Evolutionary conservation across 148 eudicot genomes (phyloP).

Genomic region (Pharnaceum exiguum): DNA sequence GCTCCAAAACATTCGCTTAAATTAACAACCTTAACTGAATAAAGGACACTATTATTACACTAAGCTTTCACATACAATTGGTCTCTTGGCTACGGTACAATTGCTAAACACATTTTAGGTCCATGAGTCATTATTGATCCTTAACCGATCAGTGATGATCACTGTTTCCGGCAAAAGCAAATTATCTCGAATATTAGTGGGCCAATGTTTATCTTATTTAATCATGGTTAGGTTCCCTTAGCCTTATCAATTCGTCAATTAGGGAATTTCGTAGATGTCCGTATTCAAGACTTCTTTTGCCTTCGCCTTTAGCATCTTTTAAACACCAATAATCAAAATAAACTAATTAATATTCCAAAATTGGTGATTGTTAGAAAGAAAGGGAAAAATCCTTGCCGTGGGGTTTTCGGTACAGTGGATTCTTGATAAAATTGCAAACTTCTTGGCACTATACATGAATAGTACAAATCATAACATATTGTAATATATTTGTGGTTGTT

Average conservation of each 20-base stretch:
- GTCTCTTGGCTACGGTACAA: too few relatives aligned
- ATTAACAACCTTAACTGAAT: too few relatives aligned
- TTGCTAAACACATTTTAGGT: too few relatives aligned
- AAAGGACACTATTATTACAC: too few relatives aligned
- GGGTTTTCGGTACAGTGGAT: constrained; percentile 20
- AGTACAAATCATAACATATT: not conserved
- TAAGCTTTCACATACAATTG: too few relatives aligned
- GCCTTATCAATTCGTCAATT: constrained; percentile 6
- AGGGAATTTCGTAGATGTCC: not conserved
- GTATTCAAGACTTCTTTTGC: not conserved
- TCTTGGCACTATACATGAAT: not conserved
- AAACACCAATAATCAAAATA: constrained; percentile 4
- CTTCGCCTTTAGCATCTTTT: constrained; percentile 13
- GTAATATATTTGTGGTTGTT: constrained; percentile 5
- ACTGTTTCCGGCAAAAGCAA: constrained; percentile 8
- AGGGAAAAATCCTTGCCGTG: constrained; percentile 25
- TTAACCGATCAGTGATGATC: constrained; percentile 1
- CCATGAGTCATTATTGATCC: too few relatives aligned
- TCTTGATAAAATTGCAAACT: constrained; percentile 14
- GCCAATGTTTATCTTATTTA: not conserved
- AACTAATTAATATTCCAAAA: not conserved
- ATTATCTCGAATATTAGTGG: constrained; percentile 15
- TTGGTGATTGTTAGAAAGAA: constrained; percentile 11
- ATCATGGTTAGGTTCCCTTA: not conserved
- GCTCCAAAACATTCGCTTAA: too few relatives aligned